Evolutionary conservation across 169 alveolate genomes (phyloP).

Genomic region (Cryptosporidium ubiquitum): DNA sequence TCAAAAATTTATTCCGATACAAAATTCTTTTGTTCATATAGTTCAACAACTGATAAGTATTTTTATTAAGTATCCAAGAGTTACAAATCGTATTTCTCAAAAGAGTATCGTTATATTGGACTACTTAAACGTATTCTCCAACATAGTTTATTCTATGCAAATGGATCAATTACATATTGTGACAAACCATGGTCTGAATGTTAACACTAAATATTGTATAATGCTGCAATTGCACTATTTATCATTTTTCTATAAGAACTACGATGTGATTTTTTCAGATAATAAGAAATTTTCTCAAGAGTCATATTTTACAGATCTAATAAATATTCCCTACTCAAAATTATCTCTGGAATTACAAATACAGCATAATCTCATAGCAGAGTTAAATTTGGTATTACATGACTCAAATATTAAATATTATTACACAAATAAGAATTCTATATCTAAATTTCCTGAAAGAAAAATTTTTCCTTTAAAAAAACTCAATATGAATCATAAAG

Average conservation of each 20-base stretch:
- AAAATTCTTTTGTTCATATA: slow-evolving; percentile 25
- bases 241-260: not conserved
- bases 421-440: not conserved
- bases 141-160: slow-evolving; percentile 5
- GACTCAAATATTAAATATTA: slow-evolving; percentile 4
- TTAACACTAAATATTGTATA: slow-evolving; percentile 7
- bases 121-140: not conserved
- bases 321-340: not conserved
- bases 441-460: not conserved
- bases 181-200: not conserved
- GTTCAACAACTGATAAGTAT: slow-evolving; percentile 32
- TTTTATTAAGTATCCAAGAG: not conserved
- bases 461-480: not conserved
- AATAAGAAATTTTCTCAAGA: not conserved
- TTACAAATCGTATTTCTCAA: not conserved
- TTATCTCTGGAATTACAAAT: slow-evolving; percentile 27
- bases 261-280: not conserved
- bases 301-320: not conserved
- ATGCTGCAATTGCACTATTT: slow-evolving; percentile 8
- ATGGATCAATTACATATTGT: slow-evolving; percentile 48
- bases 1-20: not conserved
- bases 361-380: slow-evolving; percentile 16
- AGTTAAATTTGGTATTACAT: not conserved
- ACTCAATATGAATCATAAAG: not conserved
- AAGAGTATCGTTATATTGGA: slow-evolving; percentile 15